Evolutionary conservation across 2,329 filamentous ascomycete species (phyloP), one percentile per base, ranked within the genome.

Genomic region (Cercospora zeae-maydis): DNA sequence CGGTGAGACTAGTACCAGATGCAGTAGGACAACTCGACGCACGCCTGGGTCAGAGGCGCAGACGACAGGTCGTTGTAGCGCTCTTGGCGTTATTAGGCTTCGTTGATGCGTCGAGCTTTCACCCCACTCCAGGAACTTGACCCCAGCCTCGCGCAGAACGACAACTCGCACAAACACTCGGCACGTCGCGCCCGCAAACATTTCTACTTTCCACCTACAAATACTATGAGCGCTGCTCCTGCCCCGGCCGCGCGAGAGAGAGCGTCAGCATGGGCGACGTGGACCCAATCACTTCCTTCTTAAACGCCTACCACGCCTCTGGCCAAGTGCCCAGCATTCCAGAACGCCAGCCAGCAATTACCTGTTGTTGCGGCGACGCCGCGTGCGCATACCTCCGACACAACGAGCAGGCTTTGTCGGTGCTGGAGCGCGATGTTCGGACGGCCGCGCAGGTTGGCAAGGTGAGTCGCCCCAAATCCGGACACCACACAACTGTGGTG

Each of bases 391-490:
- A 90, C 75, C 83, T 97, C 66, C 86, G 86, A 76, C 88, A 93
- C 78, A 97, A 93, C 78, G 88, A 87, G 76, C 83, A 84, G 51
- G 83, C 92, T 66, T 82, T 98, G 52, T 88, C 91, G 70, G 88
- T 86, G 65, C 83, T 98, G 67, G 93, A 98, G 78, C 89, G 88
- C 71, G 91, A 97, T 79, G 90, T 97, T 59, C 87, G 88, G 71
- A 91, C 86, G 58, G 95, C 95, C 42, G 95, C 92, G 54, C 85
- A 89, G 75, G 84, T 97, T 71, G 95, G 95, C 68, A 91, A 97
- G 90, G 93, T 97, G 88, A 75, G 68, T 66, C 39, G 56, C 49
- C 24, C 6, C 91, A 24, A 19, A 45, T 21, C 19, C 39, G 16
- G 39, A 45, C 39, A 24, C 13, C 5, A 9, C 86, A 67, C 60